phyloP scores from a whole-genome alignment of 805 yeast genomes.

The Pichia pseudocactophila region DNA sequence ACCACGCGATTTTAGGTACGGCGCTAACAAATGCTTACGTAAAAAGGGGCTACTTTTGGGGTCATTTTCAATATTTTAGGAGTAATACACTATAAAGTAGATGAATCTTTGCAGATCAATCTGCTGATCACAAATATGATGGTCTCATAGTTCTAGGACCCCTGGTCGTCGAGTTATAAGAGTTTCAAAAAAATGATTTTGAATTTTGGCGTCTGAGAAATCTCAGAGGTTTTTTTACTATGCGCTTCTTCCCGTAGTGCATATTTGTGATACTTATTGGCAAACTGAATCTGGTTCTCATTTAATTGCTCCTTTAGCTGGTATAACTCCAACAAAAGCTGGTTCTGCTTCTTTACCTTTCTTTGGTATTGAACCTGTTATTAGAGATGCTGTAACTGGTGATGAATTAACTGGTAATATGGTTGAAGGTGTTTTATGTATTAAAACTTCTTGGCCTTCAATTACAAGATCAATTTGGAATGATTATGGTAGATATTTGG shows the following conservation, averaged over 20 bases:
- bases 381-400: slow-evolving; percentile 69
- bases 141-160: no score
- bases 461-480: slow-evolving; percentile 78
- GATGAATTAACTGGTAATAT: slow-evolving; percentile 57
- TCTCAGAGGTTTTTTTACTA: no score
- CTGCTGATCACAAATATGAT: no score
- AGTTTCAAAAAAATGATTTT: no score
- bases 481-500: slow-evolving; percentile 65
- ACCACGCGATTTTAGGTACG: no score
- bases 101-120: no score
- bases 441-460: slow-evolving; percentile 74
- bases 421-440: slow-evolving; percentile 74
- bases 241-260: slow-evolving; percentile 16
- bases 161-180: no score
- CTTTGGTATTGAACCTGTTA: slow-evolving; percentile 68
- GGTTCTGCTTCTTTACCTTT: slow-evolving; percentile 82
- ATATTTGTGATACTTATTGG: slow-evolving; percentile 81
- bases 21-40: no score
- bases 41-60: no score
- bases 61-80: no score
- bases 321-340: slow-evolving; percentile 72
- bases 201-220: no score
- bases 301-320: slow-evolving; percentile 68
- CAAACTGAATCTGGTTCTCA: slow-evolving; percentile 85
- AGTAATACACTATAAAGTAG: no score